Evolutionary conservation across 306 rosid species (phyloP), one percentile per base, ranked within the genome.

Genomic region (Castanospermum australe): DNA sequence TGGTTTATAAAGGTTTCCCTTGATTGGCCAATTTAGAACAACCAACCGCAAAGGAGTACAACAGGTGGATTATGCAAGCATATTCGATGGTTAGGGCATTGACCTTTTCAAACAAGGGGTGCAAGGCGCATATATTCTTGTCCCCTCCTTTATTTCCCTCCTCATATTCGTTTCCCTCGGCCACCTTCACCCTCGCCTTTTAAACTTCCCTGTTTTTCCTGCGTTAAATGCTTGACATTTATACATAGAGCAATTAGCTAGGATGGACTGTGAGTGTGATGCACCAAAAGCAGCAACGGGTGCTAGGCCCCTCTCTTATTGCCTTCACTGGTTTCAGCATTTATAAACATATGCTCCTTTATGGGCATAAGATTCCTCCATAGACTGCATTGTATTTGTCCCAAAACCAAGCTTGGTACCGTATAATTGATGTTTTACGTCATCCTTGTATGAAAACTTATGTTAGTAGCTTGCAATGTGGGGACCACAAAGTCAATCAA

Each of bases 41-140:
- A 84, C 77, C 79, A 55, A 84, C 77, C 56, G 57, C 56, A 77
- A 72, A 75, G 33, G 45, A 57, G 38, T 20, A 7, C 38, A 42
- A 65, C n/a, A n/a, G 60, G 14, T 56, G 76, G 50, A 82, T 77
- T 70, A 77, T 52, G 38, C 66, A 57, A 81, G 77, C 76, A 62
- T 71, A 84, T 50, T 82, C 20, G 32, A 79, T 70, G 87, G 83
- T 82, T 32, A 64, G 87, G 85, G 39, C 83, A 74, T 56, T 56
- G 57, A 79, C 77, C 72, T 65, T 75, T 86, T 36, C 67, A 79
- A 61, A 61, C 38, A 79, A 42, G n/a, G 81, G 65, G 79, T 77
- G 62, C 48, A 48, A 55, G 80, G 42, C 73, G 84, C 77, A 90
- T 79, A 87, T 83, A 91, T 86, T 89, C 91, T 79, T 84, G 83